phyloP scores from a whole-genome alignment of 2,329 filamentous ascomycete species.

The Dothideomycetidae sp. region DNA sequence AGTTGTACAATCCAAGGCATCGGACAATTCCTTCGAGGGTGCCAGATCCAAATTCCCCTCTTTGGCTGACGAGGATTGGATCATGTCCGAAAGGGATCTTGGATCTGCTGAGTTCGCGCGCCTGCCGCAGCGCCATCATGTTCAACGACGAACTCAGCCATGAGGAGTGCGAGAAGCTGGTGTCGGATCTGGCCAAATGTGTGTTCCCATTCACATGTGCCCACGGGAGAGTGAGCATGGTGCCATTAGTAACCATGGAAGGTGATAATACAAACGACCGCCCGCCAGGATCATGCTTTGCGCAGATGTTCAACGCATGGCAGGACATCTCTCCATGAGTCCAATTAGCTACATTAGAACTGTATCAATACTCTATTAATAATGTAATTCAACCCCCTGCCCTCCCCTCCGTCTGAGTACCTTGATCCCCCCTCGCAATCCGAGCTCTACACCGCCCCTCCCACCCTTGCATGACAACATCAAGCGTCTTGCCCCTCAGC shows the following conservation, averaged over 20 bases:
- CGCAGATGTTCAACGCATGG: conserved; percentile 6
- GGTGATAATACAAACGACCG: not conserved
- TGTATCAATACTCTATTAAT: too few species aligned
- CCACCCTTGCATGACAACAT: conserved; percentile 16
- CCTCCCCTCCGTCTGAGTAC: not conserved
- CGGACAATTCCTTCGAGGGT: too few species aligned
- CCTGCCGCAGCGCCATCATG: conserved; percentile 71
- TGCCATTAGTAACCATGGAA: conserved; percentile 27
- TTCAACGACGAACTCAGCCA: conserved; percentile 58
- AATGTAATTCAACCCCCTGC: not conserved
- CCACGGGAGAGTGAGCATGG: conserved; percentile 49
- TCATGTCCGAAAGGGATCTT: conserved; percentile 61
- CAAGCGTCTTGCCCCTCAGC: conserved; percentile 7
- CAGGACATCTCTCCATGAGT: too few species aligned
- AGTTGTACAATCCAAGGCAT: conserved; percentile 57
- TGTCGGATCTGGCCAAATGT: conserved; percentile 45
- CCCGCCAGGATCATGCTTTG: not conserved
- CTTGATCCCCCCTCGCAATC: conserved; percentile 9
- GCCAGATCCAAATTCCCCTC: conserved; percentile 10
- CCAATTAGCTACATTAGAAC: too few species aligned
- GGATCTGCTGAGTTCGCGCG: conserved; percentile 60
- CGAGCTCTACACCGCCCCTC: conserved; percentile 13
- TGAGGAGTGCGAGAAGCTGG: conserved; percentile 44
- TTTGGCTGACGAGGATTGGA: conserved; percentile 50
- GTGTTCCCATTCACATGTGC: conserved; percentile 72